Conservation (phyloP, 2,329 filamentous ascomycete genomes). For the Catunica adiposa region DNA sequence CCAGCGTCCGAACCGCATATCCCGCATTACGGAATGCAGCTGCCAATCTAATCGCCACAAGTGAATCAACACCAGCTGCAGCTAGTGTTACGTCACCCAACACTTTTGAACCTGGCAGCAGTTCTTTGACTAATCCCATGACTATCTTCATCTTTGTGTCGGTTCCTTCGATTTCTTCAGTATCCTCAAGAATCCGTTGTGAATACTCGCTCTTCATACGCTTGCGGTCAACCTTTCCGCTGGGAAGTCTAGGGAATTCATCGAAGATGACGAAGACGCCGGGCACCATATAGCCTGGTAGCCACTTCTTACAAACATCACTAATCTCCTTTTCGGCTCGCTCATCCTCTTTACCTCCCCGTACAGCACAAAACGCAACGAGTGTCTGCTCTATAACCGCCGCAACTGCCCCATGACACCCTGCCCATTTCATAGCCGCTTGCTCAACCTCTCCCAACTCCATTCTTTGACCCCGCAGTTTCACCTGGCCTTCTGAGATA, state of each 20-base stretch:
- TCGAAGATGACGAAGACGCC: constrained; percentile 48
- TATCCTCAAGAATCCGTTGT: background rate
- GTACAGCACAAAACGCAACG: constrained; percentile 54
- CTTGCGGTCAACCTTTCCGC: constrained; percentile 68
- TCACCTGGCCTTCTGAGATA: constrained; percentile 66
- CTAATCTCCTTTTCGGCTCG: constrained; percentile 25
- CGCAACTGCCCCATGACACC: constrained; percentile 49
- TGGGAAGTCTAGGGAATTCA: constrained; percentile 58
- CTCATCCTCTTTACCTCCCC: constrained; percentile 20
- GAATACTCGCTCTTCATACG: constrained; percentile 24
- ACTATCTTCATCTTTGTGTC: background rate
- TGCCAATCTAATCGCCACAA: constrained; percentile 33
- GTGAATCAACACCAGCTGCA: constrained; percentile 48
- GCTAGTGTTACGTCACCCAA: constrained; percentile 28
- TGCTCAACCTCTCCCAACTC: constrained; percentile 68
- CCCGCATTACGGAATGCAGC: constrained; percentile 43
- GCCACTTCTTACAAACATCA: constrained; percentile 51
- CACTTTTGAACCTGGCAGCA: constrained; percentile 24
- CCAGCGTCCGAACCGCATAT: constrained; percentile 37
- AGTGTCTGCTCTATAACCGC: constrained; percentile 50
- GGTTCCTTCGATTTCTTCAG: background rate
- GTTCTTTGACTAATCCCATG: constrained; percentile 22
- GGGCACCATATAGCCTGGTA: constrained; percentile 73
- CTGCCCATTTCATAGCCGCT: constrained; percentile 41
- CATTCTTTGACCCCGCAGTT: constrained; percentile 68